Evolutionary conservation across 176 grass and related monocot genomes (phyloP), one percentile per base, ranked within the genome.

Genomic region (Lolium rigidum): DNA sequence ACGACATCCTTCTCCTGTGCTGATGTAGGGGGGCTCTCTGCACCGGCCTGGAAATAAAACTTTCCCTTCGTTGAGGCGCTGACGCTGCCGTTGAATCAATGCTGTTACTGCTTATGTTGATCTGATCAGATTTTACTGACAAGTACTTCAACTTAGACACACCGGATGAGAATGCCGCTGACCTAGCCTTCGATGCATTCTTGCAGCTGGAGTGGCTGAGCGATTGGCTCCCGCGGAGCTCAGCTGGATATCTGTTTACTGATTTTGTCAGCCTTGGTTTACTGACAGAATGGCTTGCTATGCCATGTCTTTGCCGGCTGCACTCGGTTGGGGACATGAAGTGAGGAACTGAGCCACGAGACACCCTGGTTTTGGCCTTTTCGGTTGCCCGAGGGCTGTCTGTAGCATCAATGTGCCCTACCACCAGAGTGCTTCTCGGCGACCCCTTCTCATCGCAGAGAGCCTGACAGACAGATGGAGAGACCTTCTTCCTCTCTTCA

Each of bases 321-420:
- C 92, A 95, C 9, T 62, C 87, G 1, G 92, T 98, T 11, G 94
- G 68, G 37, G 90, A 88, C 97, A 98, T 98, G 87, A 98, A 98
- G 71, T 71, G 90, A 31, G 90, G 94, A 70, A 77, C 81, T 22
- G 88, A 84, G 35, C 77, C 84, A 31, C 81, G 83, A 31, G 68
- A 74, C 15, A 26, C 17, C 72, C 74, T 94, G 73, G 44, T 80
- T 20, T 86, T 79, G 3, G 61, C 48, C 72, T 88, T 92, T 28
- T 88, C 86, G 0, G 49, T 80, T 70, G 84, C 78, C 10, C 79
- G 83, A n/a, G 84, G 85, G 80, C 44, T 89, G 35, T 92, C 84
- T 59, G 38, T 46, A 73, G 83, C 83, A 78, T 90, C 89, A 9
- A 87, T 85, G 8, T 89, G 87, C 0, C 81, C 88, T 77, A 89